Evolutionary conservation across 1,139 yeast genomes (phyloP).

Genomic region (Sugiyamaella xylanicola): DNA sequence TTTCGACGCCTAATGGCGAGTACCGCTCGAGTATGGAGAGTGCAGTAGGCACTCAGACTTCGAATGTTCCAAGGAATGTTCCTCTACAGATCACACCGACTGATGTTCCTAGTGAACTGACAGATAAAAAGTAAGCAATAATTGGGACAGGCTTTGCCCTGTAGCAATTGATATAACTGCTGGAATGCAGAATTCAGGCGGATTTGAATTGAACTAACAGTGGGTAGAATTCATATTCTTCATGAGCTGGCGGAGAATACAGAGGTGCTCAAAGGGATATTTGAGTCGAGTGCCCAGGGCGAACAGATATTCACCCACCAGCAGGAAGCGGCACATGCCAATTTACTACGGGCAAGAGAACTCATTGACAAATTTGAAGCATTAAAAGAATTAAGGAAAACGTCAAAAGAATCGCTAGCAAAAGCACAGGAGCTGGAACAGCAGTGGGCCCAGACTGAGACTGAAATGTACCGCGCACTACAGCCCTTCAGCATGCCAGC

Average conservation of each 20-base stretch:
- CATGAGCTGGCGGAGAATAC: slow-evolving; percentile 24
- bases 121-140: slow-evolving; percentile 8
- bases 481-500: slow-evolving; percentile 43
- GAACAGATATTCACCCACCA: slow-evolving; percentile 25
- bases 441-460: slow-evolving; percentile 40
- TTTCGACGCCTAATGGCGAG: neutral
- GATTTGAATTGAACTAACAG: no score
- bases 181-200: no score
- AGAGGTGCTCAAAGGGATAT: slow-evolving; percentile 28
- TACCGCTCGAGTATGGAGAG: neutral
- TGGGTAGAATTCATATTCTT: slow-evolving; percentile 26
- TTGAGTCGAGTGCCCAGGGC: slow-evolving; percentile 24
- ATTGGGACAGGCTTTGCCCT: no score
- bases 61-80: no score
- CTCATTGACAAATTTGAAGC: slow-evolving; percentile 25
- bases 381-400: slow-evolving; percentile 33
- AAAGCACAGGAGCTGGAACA: slow-evolving; percentile 30
- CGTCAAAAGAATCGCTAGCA: slow-evolving; percentile 22
- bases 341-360: slow-evolving; percentile 30
- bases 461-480: slow-evolving; percentile 47
- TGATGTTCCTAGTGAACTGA: neutral
- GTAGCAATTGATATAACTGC: no score
- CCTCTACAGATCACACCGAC: neutral
- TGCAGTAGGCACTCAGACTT: neutral
- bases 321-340: slow-evolving; percentile 26